Evolutionary conservation across 768 basidiomycete species (phyloP).

Genomic region (Tulasnella calospora): DNA sequence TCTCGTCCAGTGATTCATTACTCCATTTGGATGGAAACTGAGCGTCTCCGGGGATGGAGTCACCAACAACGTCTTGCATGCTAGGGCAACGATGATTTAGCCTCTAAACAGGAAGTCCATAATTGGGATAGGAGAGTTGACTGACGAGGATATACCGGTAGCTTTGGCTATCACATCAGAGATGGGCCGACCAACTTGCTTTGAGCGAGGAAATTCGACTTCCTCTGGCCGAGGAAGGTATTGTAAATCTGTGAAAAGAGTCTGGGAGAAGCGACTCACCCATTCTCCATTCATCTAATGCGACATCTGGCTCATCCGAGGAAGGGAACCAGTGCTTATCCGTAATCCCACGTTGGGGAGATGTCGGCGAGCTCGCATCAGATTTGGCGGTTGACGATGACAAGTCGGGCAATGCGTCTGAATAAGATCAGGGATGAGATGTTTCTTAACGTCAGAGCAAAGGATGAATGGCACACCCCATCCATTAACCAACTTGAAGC

Average conservation of each 20-base stretch:
- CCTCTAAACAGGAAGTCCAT: background rate
- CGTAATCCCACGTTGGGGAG: background rate
- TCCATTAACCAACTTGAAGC: background rate
- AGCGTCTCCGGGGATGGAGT: background rate
- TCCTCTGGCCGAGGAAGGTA: background rate
- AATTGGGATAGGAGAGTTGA: background rate
- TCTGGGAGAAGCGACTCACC: background rate
- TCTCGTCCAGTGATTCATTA: background rate
- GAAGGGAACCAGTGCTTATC: background rate
- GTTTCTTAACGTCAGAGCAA: background rate
- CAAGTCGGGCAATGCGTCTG: background rate
- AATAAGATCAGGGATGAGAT: background rate
- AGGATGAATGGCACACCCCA: background rate
- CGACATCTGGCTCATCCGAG: background rate
- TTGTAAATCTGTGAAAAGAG: background rate
- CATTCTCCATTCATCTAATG: background rate
- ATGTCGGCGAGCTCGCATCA: background rate
- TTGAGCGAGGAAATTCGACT: background rate
- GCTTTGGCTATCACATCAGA: background rate
- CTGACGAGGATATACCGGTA: background rate
- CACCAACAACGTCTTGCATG: background rate
- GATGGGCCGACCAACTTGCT: background rate
- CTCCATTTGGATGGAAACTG: background rate
- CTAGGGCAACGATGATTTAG: background rate
- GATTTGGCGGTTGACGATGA: background rate